These are phyloP conservation scores for Exserohilum turcica DNA, from an alignment of 2,329 filamentous ascomycete species.

Conservation along the genomic window DNA sequence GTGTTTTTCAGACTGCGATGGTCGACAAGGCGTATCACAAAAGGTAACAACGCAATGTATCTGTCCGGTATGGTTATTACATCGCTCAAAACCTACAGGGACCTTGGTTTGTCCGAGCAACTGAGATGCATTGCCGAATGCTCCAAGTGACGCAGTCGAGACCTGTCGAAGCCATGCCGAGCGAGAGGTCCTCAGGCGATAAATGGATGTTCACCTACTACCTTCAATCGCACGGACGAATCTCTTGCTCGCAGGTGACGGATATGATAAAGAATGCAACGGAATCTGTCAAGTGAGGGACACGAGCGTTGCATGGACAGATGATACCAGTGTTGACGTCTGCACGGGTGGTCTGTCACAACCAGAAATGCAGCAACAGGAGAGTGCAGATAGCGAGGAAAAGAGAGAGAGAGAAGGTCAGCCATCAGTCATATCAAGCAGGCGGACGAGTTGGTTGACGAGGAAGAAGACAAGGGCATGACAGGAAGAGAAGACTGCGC, in stretches of 20 bases:
- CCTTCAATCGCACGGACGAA: not conserved
- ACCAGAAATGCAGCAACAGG: not conserved
- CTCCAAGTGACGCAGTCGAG: slow-evolving; percentile 15
- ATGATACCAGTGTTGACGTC: not conserved
- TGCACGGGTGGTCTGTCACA: too few relatives aligned
- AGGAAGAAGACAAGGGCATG: not conserved
- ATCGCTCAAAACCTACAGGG: slow-evolving; percentile 20
- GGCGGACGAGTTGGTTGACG: not conserved
- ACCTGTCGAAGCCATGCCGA: slow-evolving; percentile 16
- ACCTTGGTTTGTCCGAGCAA: slow-evolving; percentile 31
- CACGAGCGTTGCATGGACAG: not conserved
- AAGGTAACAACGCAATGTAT: slow-evolving; percentile 29
- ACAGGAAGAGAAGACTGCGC: not conserved
- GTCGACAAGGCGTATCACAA: slow-evolving; percentile 21
- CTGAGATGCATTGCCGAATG: slow-evolving; percentile 17
- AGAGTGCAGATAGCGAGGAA: not conserved
- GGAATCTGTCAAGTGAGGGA: not conserved
- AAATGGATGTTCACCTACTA: slow-evolving; percentile 1
- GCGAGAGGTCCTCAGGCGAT: slow-evolving; percentile 13
- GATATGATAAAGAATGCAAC: not conserved
- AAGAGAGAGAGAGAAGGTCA: not conserved
- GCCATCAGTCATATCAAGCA: not conserved
- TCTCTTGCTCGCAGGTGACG: not conserved
- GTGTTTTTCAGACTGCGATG: not conserved
- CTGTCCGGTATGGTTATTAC: slow-evolving; percentile 32